phyloP scores from a whole-genome alignment of 345 rosid species.

The Eucalyptus leucophloia region DNA sequence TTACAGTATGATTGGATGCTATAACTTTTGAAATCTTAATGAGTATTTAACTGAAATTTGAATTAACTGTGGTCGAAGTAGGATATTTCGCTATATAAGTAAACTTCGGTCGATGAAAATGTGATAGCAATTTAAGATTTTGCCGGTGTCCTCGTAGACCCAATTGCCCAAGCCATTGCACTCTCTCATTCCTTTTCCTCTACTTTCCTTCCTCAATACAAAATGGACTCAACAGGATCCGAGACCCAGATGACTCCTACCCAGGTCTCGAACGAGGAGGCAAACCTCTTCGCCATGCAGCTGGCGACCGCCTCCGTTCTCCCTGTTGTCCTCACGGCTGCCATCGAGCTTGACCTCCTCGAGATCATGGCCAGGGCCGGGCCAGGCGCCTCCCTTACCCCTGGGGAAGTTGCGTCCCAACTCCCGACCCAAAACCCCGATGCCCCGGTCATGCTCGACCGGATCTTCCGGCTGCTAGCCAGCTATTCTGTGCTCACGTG shows the following conservation, averaged over 20 bases:
- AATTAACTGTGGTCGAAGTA: too few species aligned
- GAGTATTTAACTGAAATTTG: too few species aligned
- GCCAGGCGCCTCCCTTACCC: constrained; percentile 32
- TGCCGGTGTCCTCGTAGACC: neutral
- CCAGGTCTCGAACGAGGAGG: constrained; percentile 60
- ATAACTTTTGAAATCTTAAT: neutral
- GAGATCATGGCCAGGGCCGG: constrained; percentile 67
- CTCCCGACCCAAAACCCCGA: constrained; percentile 71
- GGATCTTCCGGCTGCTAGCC: constrained; percentile 63
- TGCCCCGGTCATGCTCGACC: constrained; percentile 66
- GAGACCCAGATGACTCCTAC: constrained; percentile 66
- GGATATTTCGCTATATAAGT: neutral
- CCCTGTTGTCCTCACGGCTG: constrained; percentile 67
- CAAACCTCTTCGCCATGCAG: constrained; percentile 59
- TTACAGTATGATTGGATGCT: neutral
- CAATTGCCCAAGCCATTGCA: neutral
- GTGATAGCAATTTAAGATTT: neutral
- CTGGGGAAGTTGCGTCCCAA: constrained; percentile 46
- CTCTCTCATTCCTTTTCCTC: neutral
- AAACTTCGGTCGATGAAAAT: neutral
- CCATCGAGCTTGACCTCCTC: constrained; percentile 70
- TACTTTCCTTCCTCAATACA: neutral
- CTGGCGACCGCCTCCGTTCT: constrained; percentile 57
- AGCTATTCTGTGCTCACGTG: too few species aligned
- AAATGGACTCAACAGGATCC: constrained; percentile 31